Evolutionary conservation across 257 asterid genomes (phyloP), one percentile per base, ranked within the genome.

Genomic region (Capsicum baccatum): DNA sequence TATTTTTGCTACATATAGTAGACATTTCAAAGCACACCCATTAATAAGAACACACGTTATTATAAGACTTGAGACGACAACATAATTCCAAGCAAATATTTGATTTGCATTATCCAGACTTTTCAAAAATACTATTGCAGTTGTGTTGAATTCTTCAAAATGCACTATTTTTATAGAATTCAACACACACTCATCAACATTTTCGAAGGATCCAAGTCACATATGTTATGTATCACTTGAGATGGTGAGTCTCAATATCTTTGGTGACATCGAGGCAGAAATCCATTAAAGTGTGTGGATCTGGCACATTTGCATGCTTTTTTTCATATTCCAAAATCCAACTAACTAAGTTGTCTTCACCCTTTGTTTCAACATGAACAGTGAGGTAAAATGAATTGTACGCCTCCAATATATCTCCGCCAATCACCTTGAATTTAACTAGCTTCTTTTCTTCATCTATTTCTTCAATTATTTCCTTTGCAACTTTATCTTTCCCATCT

Each of bases 241-340:
- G 78, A 35, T 83, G 88, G 42, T 79, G 86, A 62, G 86, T 39
- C 57, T 86, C 89, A 60, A 86, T 86, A 55, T 80, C 89, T 80
- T 83, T 86, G 3, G 86, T 86, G 52, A 86, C 7, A 21, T 50
- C 11, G 9, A 84, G 33, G 15, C 60, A 60, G 0, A 79, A 60
- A 8, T 83, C 70, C 85, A 86, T 50, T 0, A 80, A 3, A 7
- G 87, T 68, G 55, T 79, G 58, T 14, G 86, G 86, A 64, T 86
- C 79, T 5, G 64, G 73, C 10, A 86, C 68, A 19, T 42, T 57
- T 3, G n/a, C 54, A 12, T 80, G 42, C 4, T 16, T 5, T 66
- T 83, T 86, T 73, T 83, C 89, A 44, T 79, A 79, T 33, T 83
- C 87, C 37, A 83, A 12, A 3, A 85, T 86, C 88, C 86, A 86